A percentile compares a stretch with the other conserved stretches of the same genome.
These are phyloP conservation scores for Grammothele lineata DNA, from an alignment of 768 basidiomycete genomes.

Conservation along the genomic window DNA sequence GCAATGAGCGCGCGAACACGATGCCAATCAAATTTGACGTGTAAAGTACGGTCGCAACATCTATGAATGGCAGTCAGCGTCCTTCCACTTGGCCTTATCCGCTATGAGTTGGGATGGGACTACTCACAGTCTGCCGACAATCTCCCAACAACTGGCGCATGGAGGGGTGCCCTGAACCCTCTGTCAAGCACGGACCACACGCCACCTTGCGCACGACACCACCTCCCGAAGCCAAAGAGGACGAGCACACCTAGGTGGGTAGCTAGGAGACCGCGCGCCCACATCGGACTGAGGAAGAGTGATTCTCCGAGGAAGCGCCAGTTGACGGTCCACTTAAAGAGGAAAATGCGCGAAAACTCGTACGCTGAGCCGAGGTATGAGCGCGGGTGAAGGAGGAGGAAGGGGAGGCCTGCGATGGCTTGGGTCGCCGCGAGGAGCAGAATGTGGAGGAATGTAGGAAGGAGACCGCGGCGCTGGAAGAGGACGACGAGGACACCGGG, in stretches of 20 bases:
- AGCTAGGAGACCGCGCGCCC: conserved; percentile 59
- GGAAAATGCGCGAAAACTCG: conserved; percentile 81
- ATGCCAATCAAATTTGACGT: conserved; percentile 93
- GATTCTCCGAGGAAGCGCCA: conserved; percentile 85
- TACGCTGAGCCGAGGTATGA: conserved; percentile 78
- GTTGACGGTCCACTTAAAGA: conserved; percentile 98
- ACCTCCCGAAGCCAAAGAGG: conserved; percentile 65
- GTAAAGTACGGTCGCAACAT: conserved; percentile 67
- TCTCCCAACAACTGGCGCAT: too few relatives aligned
- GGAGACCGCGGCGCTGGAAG: conserved; percentile 67
- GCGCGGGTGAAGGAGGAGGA: conserved; percentile 53
- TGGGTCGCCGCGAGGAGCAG: conserved; percentile 46
- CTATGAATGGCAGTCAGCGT: too few relatives aligned
- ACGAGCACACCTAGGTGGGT: conserved; percentile 60
- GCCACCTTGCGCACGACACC: conserved; percentile 77
- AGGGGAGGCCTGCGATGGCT: conserved; percentile 61
- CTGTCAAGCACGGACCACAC: conserved; percentile 48
- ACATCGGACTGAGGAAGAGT: conserved; percentile 63
- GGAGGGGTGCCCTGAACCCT: conserved; percentile 48
- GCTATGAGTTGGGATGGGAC: conserved; percentile 18
- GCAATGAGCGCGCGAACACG: conserved; percentile 86
- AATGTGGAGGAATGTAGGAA: conserved; percentile 47
- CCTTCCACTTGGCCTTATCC: too few relatives aligned
- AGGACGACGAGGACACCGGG: conserved; percentile 83
- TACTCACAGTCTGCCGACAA: conserved; percentile 76